Percentiles rank a stretch among this genome's conserved stretches.
Evolutionary conservation across 257 asterid species (phyloP).

Genomic region (Craterostigma plantagineum): DNA sequence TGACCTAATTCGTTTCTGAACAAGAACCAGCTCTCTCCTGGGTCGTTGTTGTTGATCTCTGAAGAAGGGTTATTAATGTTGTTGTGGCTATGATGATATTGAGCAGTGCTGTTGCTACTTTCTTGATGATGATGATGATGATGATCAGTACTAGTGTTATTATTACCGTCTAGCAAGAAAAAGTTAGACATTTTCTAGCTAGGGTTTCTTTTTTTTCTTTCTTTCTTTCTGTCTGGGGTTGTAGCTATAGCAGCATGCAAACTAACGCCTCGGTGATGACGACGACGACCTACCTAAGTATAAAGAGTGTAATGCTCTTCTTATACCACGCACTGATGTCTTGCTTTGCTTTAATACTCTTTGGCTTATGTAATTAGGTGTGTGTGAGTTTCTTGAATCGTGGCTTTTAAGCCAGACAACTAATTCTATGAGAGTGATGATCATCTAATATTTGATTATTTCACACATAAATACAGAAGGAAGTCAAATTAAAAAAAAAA

Average conservation of each 20-base stretch:
- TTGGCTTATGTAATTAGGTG: conserved; percentile 14
- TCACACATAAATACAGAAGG: too few relatives aligned
- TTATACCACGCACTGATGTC: too few relatives aligned
- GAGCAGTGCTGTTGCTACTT: conserved; percentile 9
- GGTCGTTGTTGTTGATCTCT: conserved; percentile 29
- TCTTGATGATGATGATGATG: conserved; percentile 6
- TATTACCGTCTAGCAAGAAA: conserved; percentile 44
- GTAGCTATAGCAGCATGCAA: too few relatives aligned
- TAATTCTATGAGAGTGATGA: conserved; percentile 10
- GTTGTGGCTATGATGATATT: background rate
- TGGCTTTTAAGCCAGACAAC: conserved; percentile 20
- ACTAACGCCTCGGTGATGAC: conserved; percentile 11
- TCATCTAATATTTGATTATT: conserved; percentile 7
- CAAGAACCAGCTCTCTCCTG: conserved; percentile 38
- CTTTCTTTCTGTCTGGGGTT: background rate
- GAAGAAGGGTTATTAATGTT: background rate
- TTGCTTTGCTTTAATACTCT: too few relatives aligned
- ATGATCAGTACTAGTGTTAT: conserved; percentile 7
- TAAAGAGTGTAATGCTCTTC: too few relatives aligned
- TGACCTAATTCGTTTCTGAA: conserved; percentile 23
- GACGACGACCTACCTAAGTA: too few relatives aligned
- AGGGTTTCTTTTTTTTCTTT: too few relatives aligned
- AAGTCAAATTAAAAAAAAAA: too few relatives aligned
- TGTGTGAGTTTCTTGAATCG: conserved; percentile 15
- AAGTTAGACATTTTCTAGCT: conserved; percentile 42